Evolutionary conservation across 352 stramenopile species (phyloP).

Genomic region (Globisporangium lucens): DNA sequence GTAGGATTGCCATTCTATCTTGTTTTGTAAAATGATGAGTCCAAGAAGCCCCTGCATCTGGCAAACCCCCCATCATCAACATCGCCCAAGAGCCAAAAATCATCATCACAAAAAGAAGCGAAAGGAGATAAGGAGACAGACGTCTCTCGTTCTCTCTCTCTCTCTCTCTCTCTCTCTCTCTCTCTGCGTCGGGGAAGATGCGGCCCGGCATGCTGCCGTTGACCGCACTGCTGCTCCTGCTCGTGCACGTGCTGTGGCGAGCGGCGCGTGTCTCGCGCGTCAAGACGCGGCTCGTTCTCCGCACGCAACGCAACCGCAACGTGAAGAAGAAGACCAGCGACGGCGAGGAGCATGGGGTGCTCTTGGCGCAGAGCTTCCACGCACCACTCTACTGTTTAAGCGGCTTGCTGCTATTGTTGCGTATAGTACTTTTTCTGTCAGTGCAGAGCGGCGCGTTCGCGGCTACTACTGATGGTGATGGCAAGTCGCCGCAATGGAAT

Average conservation of each 20-base stretch:
- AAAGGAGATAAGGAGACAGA: too few relatives aligned
- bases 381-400: conserved; percentile 23
- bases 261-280: not conserved
- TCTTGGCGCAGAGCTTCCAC: conserved; percentile 29
- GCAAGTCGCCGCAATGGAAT: not conserved
- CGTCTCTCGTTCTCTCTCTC: too few relatives aligned
- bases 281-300: not conserved
- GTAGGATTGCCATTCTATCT: too few relatives aligned
- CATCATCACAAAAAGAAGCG: too few relatives aligned
- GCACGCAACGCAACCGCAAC: not conserved
- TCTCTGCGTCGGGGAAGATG: not conserved
- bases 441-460: conserved; percentile 5
- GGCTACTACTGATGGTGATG: not conserved
- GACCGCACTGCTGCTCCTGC: conserved; percentile 1
- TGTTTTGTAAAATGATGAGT: too few relatives aligned
- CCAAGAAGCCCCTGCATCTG: too few relatives aligned
- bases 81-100: too few relatives aligned
- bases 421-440: conserved; percentile 19
- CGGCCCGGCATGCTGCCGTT: not conserved
- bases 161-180: not conserved
- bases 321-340: not conserved
- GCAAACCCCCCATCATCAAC: too few relatives aligned
- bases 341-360: conserved; percentile 1
- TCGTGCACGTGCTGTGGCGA: not conserved
- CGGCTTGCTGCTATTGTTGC: conserved; percentile 24